Base-by-base conservation (phyloP, 169 alveolate genomes). In the Condylostoma magnum region DNA sequence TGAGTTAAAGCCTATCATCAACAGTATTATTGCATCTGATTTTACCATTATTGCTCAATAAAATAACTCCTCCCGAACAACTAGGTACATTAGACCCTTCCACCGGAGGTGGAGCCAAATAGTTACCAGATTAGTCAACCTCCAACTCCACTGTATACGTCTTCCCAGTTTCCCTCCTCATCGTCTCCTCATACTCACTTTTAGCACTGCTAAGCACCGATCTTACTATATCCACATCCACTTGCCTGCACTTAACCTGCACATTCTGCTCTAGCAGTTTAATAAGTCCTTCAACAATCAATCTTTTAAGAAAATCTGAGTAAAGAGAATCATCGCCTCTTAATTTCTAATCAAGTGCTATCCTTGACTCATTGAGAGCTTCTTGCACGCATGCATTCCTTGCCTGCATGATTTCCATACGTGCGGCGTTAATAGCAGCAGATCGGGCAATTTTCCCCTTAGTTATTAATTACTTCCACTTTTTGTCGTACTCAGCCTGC, bases 21-120 rank as follows among this genome's bases (percentile, higher is more conserved):
- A 82, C 33, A 2, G 89, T 82, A 63, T 82, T 82, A 8, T 72
- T 69, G 60, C 85, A 77, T 5, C 82, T 75, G 33, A 77, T 82
- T 56, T 76, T 71, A 2, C 85, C 85, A 50, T 60, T 63, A 37
- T 71, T 57, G 10, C 82, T 51, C 30, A 69, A 79, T 6, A 82
- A 70, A 15, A 60, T 76, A 15, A 82, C 77, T 50, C 89, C 89
- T 4, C 89, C 89, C 44, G 54, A 18, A 54, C 84, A 77, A 15
- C 73, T 31, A 25, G 46, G 44, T 2, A 20, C 65, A 31, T 48
- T 30, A 3, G 65, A 27, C 15, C 20, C 46, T 41, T 47, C 51
- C 28, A 8, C 76, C 22, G 76, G 65, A 18, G 56, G 66, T 48
- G 76, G 65, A 0, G 73, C 58, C 12, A 63, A 33, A 37, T 1